These are phyloP conservation scores for Orbilia oligospora DNA, from an alignment of 2,329 filamentous ascomycete genomes.

Conservation along the genomic window DNA sequence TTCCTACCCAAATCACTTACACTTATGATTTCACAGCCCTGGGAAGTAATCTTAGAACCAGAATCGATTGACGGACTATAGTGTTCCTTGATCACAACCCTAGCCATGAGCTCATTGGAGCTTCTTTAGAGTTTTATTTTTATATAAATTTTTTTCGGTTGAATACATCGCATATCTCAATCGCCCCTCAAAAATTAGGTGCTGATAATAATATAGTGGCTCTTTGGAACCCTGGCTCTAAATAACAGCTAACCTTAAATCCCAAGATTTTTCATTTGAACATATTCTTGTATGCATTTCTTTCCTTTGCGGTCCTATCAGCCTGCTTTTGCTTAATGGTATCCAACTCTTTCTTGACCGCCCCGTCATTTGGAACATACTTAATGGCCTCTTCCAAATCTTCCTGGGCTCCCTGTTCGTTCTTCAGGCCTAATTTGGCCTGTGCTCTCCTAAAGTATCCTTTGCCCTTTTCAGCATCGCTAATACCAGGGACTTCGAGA, in stretches of 20 bases:
- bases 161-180: neutral
- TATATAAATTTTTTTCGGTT: no score
- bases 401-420: slow-evolving; percentile 83
- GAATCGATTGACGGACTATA: no score
- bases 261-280: slow-evolving; percentile 71
- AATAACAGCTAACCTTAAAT: no score
- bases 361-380: slow-evolving; percentile 81
- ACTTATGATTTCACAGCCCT: neutral
- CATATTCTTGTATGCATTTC: slow-evolving; percentile 92
- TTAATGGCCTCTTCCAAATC: slow-evolving; percentile 82
- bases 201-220: neutral
- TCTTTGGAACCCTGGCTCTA: neutral
- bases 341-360: slow-evolving; percentile 80
- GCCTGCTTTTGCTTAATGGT: slow-evolving; percentile 82
- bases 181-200: neutral
- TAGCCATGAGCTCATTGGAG: neutral
- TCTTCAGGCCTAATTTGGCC: slow-evolving; percentile 82
- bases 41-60: no score
- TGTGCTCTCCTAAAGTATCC: slow-evolving; percentile 85
- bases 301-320: slow-evolving; percentile 86
- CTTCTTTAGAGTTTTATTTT: neutral
- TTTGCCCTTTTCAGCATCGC: slow-evolving; percentile 87
- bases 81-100: neutral
- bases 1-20: no score
- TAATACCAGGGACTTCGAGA: slow-evolving; percentile 76